A percentile compares a stretch with the other conserved stretches of the same genome.
Evolutionary conservation across 208 protist genomes (phyloP).

Genomic region (Trichomonas gallinae): DNA sequence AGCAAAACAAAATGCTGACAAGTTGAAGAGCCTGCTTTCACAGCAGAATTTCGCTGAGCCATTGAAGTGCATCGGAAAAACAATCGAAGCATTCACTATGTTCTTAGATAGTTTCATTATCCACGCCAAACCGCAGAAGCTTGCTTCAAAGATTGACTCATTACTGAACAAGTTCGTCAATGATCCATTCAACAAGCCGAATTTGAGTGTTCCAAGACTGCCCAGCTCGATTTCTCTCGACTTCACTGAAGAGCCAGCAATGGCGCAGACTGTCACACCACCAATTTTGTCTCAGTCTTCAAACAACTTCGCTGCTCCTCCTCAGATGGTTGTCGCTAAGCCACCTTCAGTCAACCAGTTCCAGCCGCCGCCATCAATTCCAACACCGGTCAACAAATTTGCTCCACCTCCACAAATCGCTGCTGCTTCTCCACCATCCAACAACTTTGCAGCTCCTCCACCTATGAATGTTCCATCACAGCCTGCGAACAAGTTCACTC

Average conservation of each 20-base stretch:
- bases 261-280: not conserved
- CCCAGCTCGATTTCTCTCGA: not conserved
- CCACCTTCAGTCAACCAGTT: not conserved
- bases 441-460: not conserved
- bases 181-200: not conserved
- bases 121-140: not conserved
- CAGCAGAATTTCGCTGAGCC: not conserved
- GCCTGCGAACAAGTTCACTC: not conserved
- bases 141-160: not conserved
- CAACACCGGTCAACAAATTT: not conserved
- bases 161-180: not conserved
- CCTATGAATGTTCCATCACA: too few relatives aligned
- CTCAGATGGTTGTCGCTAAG: not conserved
- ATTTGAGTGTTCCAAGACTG: not conserved
- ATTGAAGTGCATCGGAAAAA: not conserved
- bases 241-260: not conserved
- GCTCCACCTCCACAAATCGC: not conserved
- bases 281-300: not conserved
- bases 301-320: not conserved
- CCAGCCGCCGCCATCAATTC: not conserved
- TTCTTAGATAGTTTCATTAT: not conserved
- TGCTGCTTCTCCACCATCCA: not conserved
- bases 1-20: not conserved
- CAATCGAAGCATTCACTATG: not conserved
- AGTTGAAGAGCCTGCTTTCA: not conserved